A percentile compares a stretch with the other conserved stretches of the same genome.
These are phyloP conservation scores for Nakazawaea molendinolei DNA, from an alignment of 805 yeast genomes.

Conservation along the genomic window DNA sequence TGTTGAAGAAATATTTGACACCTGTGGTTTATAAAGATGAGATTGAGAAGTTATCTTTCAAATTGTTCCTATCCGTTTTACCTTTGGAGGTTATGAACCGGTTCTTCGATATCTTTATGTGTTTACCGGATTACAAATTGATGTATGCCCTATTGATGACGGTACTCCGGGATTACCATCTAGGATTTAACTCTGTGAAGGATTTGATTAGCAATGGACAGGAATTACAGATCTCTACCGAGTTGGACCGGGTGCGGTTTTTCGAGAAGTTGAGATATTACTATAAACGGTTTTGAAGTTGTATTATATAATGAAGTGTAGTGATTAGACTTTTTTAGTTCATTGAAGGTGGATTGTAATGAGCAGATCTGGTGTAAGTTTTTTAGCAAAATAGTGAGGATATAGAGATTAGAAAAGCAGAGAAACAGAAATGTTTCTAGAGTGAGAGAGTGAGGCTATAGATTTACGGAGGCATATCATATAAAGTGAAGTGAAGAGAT, in stretches of 20 bases:
- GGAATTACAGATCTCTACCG: constrained; percentile 16
- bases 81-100: constrained; percentile 14
- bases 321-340: background rate
- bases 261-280: constrained; percentile 22
- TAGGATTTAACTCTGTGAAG: constrained; percentile 36
- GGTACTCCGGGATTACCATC: constrained; percentile 41
- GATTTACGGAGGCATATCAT: no score
- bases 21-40: background rate
- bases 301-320: background rate
- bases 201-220: constrained; percentile 8
- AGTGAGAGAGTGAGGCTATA: no score
- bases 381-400: no score
- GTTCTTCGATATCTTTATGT: constrained; percentile 20
- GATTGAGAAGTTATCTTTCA: constrained; percentile 4
- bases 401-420: no score
- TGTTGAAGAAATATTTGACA: constrained; percentile 7
- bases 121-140: constrained; percentile 29
- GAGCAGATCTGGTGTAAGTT: no score
- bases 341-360: no score
- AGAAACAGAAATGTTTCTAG: no score
- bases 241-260: constrained; percentile 21
- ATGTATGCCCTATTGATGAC: constrained; percentile 32
- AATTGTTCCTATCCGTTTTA: background rate
- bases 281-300: constrained; percentile 20
- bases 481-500: no score